phyloP scores from a whole-genome alignment of 345 rosid genomes.

The Lepidium sativum region DNA sequence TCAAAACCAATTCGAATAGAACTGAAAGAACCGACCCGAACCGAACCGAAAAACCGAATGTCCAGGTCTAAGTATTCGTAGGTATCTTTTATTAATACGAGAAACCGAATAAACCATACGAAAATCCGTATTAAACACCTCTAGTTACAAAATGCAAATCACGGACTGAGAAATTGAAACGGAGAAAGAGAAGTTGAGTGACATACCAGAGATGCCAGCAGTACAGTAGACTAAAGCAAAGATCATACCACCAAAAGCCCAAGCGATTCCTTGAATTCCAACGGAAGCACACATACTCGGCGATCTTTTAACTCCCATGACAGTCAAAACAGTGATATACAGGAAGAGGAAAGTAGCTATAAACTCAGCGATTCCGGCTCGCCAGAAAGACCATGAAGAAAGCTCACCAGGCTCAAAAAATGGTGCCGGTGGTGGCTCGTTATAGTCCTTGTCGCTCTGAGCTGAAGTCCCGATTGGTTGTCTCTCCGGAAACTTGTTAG shows the following conservation, averaged over 20 bases:
- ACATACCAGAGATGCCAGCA: conserved; percentile 38
- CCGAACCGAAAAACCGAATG: too few species aligned
- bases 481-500: conserved; percentile 38
- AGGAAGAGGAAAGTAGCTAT: conserved; percentile 34
- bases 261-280: conserved; percentile 38
- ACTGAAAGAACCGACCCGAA: too few species aligned
- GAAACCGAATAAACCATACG: too few species aligned
- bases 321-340: conserved; percentile 37
- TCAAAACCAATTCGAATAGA: too few species aligned
- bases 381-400: conserved; percentile 36
- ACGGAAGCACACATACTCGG: conserved; percentile 35
- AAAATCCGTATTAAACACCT: too few species aligned
- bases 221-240: conserved; percentile 43
- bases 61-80: too few species aligned
- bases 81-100: too few species aligned
- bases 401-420: conserved; percentile 36
- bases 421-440: conserved; percentile 39
- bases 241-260: conserved; percentile 45
- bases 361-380: conserved; percentile 32
- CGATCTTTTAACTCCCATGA: conserved; percentile 34
- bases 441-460: conserved; percentile 38
- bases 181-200: not conserved
- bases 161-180: too few species aligned
- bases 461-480: conserved; percentile 41
- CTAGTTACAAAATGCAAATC: too few species aligned